These are phyloP conservation scores for Jacaranda mimosifolia DNA, from an alignment of 257 asterid genomes.

Conservation along the genomic window DNA sequence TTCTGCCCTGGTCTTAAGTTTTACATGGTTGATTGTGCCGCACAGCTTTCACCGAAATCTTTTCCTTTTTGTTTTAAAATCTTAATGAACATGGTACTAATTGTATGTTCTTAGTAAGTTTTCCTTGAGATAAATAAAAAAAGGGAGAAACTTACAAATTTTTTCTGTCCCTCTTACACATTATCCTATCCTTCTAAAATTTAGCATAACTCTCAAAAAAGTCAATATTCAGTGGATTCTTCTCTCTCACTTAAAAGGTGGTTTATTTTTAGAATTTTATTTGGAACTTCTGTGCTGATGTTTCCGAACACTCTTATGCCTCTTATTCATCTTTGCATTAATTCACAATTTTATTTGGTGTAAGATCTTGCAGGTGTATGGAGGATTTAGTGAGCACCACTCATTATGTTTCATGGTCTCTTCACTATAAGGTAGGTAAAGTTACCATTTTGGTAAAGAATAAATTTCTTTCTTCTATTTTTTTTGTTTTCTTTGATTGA, in stretches of 20 bases:
- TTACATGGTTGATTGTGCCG: neutral
- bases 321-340: conserved; percentile 5
- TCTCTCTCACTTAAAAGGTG: neutral
- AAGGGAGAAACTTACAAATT: neutral
- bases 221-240: neutral
- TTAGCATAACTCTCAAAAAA: neutral
- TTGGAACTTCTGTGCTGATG: conserved; percentile 16
- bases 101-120: neutral
- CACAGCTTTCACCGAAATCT: neutral
- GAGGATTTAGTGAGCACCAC: conserved; percentile 96
- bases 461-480: neutral
- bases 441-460: conserved; percentile 8
- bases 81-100: neutral
- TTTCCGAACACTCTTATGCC: conserved; percentile 7
- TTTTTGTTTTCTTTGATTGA: neutral
- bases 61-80: conserved; percentile 21
- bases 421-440: conserved; percentile 84
- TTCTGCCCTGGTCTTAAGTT: neutral
- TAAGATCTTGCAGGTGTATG: conserved; percentile 73
- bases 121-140: conserved; percentile 6
- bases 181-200: neutral
- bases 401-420: conserved; percentile 97
- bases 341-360: conserved; percentile 18
- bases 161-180: neutral
- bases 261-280: conserved; percentile 2